Evolutionary conservation across 306 rosid species (phyloP), one percentile per base, ranked within the genome.

Genomic region (Cajanus cajan): DNA sequence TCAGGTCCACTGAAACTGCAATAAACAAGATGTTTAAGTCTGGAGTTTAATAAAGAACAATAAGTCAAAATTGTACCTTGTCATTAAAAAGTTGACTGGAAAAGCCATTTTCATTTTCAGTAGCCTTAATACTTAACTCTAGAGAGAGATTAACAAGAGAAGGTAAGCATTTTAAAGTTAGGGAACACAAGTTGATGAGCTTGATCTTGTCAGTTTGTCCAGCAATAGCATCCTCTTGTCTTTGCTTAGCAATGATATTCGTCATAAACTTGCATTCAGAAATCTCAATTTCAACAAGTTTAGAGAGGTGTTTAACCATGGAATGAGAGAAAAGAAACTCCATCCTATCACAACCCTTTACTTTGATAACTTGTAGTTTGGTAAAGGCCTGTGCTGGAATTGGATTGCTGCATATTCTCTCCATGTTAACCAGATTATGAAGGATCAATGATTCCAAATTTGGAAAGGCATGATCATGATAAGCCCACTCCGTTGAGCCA

Each of bases 321-420:
- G 85, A 72, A 45, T 73, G 77, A 4, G 79, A 59, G 83, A 86
- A 77, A 71, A 86, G 73, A 73, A 14, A 80, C 45, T 80, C 67
- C 82, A 83, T 67, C 51, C 50, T 45, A 51, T 86, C 76, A 72
- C 89, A 86, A 7, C 55, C 50, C 7, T 34, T 25, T 57, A 86
- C 68, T 72, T 22, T 61, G 43, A 80, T n/a, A 51, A 66, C 68
- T 62, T 71, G 68, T 22, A 86, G 74, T 45, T 77, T 83, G 18
- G 82, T 71, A 62, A 83, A 86, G 62, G 84, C 81, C 28, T 81
- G 69, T 16, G 54, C 31, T 36, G 79, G 54, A 44, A 77, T 44
- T 13, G 85, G 80, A 0, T 73, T 87, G 25, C 68, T 64, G 74
- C 78, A 86, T 59, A 86, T 83, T 64, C 59, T 67, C 54, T 86